Base-by-base conservation (phyloP, 1,284 basidiomycete genomes). In the Fomitiporia mediterranea region DNA sequence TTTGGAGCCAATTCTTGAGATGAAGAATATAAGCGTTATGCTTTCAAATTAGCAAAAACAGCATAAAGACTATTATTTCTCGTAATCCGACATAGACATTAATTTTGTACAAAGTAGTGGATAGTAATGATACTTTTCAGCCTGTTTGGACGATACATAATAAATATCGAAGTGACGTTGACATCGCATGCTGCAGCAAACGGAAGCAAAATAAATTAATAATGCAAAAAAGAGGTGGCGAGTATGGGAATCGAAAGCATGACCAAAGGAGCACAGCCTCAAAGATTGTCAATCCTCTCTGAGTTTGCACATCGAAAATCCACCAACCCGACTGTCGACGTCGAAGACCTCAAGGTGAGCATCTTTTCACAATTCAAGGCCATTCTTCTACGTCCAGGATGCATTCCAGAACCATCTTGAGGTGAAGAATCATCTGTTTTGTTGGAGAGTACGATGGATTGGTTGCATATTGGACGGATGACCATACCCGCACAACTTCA, bases 281-380 rank as follows among this genome's bases (percentile, higher is more conserved):
- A n/a, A 40, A 37, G 44, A 38, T 38, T 48, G 37, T 2, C 53
- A 37, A 38, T 13, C 43, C 23, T 17, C 17, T 25, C 11, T 27
- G 21, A 28, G 25, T 15, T 40, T 15, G 15, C 2, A 21, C 30
- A 46, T n/a, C 23, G 23, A 48, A 48, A 37, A 38, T 35, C 27
- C 19, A 55, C n/a, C 32, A 25, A 55, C 25, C 53, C 52, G 46
- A 37, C 50, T 40, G 25, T 40, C 53, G 37, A 38, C 47, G 48
- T 28, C 37, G 50, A 49, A 15, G 47, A 43, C 54, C 38, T 56
- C 55, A 61, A 61, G 58, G 60, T 61, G 43, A 59, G 60, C 58
- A 34, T 49, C 39, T 30, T 44, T 2, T 11, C 28, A 13, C 19
- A 35, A 27, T 51, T 43, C 39, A 28, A n/a, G 21, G 34, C n/a